Base-by-base conservation (phyloP, 768 basidiomycete species). In the Pulveroboletus frians region DNA sequence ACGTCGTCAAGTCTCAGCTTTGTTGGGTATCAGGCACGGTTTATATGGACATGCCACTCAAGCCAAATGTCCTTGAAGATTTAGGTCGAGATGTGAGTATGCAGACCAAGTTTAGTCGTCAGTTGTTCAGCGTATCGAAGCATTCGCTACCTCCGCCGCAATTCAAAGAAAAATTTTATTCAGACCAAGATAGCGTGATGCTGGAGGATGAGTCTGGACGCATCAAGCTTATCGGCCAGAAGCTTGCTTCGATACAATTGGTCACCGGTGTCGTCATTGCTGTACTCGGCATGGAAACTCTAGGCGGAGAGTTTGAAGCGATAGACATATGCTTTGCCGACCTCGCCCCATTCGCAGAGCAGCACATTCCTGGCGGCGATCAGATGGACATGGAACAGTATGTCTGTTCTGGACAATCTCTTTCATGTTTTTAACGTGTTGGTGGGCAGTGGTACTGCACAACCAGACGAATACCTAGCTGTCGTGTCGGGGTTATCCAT, bases 1-100 rank as follows among this genome's bases (percentile, higher is more conserved):
- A 98, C 50, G 85, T 98, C 8, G 72, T 83, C 39, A 88, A 91
- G 58, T 85, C 86, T 1, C 74, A 86, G 59, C 72, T 95, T 47
- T 96, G 92, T 67, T 97, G 86, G 67, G 79, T 98, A 52, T 73
- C 96, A 46, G 96, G 96, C 4, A 99, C 96, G 0, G 84, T 97
- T 6, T 99, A 97, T 67, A 86, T 98, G 83, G 93, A 99, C 52
- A 99, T 99, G 96, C 91, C 93, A 9, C 75, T 98, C 44, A 99
- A 99, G 63, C 95, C 95, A 0, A 98, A 97, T 61, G 89, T 99
- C n/a, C 77, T 99, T 53, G 88, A 92, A 59, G 96, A 99, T 55
- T 80, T 98, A 55, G 92, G 85, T 20, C 78, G 89, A 65, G 93
- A 99, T 59, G 96, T 97, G 61, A 57, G 90, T 75, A 18, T 31